These are phyloP conservation scores for Colletotrichum filicis DNA, from an alignment of 2,329 filamentous ascomycete species.

Conservation along the genomic window DNA sequence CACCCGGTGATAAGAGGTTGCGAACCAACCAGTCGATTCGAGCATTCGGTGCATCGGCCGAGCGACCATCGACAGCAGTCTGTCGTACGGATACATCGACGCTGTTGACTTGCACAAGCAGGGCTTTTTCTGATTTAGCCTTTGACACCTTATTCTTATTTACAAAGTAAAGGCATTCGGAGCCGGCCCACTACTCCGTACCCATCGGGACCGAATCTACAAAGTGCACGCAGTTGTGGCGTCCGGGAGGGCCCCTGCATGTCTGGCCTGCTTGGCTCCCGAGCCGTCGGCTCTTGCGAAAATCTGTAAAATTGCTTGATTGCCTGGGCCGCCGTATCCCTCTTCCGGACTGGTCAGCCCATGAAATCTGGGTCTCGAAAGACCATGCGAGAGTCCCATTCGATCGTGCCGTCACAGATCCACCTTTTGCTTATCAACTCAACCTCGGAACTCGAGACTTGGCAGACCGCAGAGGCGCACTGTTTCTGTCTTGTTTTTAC, in stretches of 20 bases:
- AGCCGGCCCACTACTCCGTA: not conserved
- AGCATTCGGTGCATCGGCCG: not conserved
- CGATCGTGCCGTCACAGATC: not conserved
- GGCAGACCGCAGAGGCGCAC: not conserved
- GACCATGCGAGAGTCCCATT: slow-evolving; percentile 7
- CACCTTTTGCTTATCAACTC: slow-evolving; percentile 17
- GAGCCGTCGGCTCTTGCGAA: slow-evolving; percentile 22
- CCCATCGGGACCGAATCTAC: slow-evolving; percentile 15
- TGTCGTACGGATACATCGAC: not conserved
- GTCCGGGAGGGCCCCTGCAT: slow-evolving; percentile 18
- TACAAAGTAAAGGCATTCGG: not conserved
- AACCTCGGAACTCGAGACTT: not conserved
- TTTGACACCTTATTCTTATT: not conserved
- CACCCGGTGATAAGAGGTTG: not conserved
- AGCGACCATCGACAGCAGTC: not conserved
- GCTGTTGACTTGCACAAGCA: not conserved
- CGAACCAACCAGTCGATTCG: too few species aligned
- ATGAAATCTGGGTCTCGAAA: slow-evolving; percentile 12
- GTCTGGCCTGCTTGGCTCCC: slow-evolving; percentile 19
- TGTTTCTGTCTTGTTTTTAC: slow-evolving; percentile 8
- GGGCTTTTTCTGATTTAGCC: not conserved
- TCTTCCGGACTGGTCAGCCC: slow-evolving; percentile 20
- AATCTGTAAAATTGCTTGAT: slow-evolving; percentile 17
- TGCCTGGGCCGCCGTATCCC: slow-evolving; percentile 1
- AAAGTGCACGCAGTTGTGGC: not conserved